A percentile compares a stretch with the other conserved stretches of the same genome.
phyloP scores from a whole-genome alignment of 768 basidiomycete species.

The Hebeloma cylindrosporum region DNA sequence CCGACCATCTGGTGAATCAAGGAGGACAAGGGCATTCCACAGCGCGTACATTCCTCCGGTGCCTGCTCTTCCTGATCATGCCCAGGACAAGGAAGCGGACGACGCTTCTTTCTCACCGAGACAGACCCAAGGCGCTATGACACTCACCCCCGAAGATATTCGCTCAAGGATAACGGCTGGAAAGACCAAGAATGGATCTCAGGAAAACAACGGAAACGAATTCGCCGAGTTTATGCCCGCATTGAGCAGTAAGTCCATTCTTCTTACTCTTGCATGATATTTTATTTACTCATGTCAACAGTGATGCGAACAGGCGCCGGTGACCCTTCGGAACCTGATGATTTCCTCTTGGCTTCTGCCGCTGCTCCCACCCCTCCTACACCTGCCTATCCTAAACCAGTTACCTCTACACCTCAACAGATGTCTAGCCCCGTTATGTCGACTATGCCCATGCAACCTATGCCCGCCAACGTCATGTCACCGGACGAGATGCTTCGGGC shows the following conservation, averaged over 20 bases:
- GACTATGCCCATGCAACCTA: constrained; percentile 32
- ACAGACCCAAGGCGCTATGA: constrained; percentile 41
- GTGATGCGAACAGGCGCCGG: constrained; percentile 70
- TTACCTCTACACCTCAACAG: neutral
- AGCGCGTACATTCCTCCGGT: constrained; percentile 44
- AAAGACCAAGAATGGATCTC: constrained; percentile 21
- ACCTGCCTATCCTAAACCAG: constrained; percentile 15
- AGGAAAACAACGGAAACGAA: constrained; percentile 24
- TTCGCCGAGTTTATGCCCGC: constrained; percentile 68
- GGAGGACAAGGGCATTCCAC: constrained; percentile 41
- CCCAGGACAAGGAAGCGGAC: constrained; percentile 16
- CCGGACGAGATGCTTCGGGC: constrained; percentile 80
- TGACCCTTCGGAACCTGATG: constrained; percentile 21
- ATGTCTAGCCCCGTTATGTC: constrained; percentile 32
- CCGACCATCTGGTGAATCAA: constrained; percentile 40
- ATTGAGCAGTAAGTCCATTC: constrained; percentile 56
- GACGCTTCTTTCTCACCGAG: constrained; percentile 32
- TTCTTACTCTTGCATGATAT: neutral
- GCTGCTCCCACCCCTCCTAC: constrained; percentile 22
- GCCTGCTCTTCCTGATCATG: constrained; percentile 32
- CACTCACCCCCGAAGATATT: constrained; percentile 63
- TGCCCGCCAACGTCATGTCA: constrained; percentile 42
- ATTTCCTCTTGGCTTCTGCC: constrained; percentile 46
- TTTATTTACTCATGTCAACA: constrained; percentile 23
- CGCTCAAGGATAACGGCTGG: constrained; percentile 42